A percentile compares a stretch with the other conserved stretches of the same genome.
Conservation (phyloP, 2,329 filamentous ascomycete genomes). For the Calonectria ilicicola region DNA sequence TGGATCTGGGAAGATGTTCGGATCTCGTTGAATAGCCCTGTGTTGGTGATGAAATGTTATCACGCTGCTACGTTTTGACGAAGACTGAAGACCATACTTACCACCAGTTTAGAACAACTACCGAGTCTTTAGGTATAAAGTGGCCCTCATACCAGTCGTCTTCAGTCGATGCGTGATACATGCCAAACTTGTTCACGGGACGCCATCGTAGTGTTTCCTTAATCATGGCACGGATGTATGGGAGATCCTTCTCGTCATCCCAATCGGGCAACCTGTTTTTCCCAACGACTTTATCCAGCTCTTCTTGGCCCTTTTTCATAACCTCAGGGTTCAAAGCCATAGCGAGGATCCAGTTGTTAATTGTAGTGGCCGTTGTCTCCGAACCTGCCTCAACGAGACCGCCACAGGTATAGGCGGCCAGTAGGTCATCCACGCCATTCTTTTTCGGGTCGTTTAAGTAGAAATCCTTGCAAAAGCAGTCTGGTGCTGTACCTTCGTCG, state of each 20-base stretch:
- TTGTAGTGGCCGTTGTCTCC: slow-evolving; percentile 36
- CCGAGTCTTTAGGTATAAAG: slow-evolving; percentile 31
- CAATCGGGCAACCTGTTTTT: slow-evolving; percentile 49
- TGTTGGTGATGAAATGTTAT: too few relatives aligned
- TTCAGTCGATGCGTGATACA: slow-evolving; percentile 26
- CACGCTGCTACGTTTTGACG: too few relatives aligned
- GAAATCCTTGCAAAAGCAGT: slow-evolving; percentile 36
- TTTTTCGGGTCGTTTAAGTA: slow-evolving; percentile 25
- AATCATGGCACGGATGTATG: slow-evolving; percentile 55
- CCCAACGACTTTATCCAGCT: slow-evolving; percentile 56
- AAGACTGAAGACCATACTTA: background rate
- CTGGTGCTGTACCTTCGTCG: slow-evolving; percentile 22
- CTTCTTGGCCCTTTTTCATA: slow-evolving; percentile 34
- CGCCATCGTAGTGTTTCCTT: slow-evolving; percentile 59
- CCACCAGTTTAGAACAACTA: slow-evolving; percentile 31
- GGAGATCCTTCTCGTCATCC: slow-evolving; percentile 52
- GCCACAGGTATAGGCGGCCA: slow-evolving; percentile 30
- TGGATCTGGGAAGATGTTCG: too few relatives aligned
- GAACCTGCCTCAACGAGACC: slow-evolving; percentile 36
- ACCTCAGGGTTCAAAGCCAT: slow-evolving; percentile 56
- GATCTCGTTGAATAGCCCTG: too few relatives aligned
- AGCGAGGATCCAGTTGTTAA: slow-evolving; percentile 58
- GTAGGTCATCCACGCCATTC: slow-evolving; percentile 32
- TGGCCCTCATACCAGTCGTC: slow-evolving; percentile 30
- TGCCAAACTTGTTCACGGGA: slow-evolving; percentile 42